Conservation (phyloP, 768 basidiomycete genomes). For the Nidularia sp. region DNA sequence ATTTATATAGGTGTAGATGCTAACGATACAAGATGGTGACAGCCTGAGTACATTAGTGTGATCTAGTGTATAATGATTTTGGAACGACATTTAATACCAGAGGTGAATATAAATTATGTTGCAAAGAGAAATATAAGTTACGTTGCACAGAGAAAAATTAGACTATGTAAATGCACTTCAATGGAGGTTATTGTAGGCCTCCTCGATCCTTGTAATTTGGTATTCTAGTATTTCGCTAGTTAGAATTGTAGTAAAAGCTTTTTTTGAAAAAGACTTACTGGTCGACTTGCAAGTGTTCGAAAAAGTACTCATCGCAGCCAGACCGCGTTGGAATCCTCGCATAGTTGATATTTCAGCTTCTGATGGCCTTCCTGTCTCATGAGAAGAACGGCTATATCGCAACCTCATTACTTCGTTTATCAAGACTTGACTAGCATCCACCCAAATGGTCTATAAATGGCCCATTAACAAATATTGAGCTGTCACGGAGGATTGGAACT, state of each 20-base stretch:
- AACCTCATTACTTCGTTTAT: constrained; percentile 11
- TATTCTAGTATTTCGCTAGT: not conserved
- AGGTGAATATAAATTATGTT: too few relatives aligned
- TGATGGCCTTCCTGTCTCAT: not conserved
- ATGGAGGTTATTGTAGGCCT: not conserved
- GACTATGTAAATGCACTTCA: not conserved
- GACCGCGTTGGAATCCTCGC: not conserved
- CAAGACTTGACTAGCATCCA: constrained; percentile 18
- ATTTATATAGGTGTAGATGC: too few relatives aligned
- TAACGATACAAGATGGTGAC: too few relatives aligned
- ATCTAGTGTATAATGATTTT: too few relatives aligned
- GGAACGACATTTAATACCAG: too few relatives aligned
- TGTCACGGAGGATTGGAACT: constrained; percentile 3
- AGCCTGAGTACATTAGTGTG: too few relatives aligned
- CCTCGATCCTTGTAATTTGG: not conserved
- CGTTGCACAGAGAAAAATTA: too few relatives aligned
- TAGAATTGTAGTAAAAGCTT: not conserved
- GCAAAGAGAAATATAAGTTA: too few relatives aligned
- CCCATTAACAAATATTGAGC: not conserved
- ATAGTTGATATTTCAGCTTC: not conserved
- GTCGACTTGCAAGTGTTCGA: not conserved
- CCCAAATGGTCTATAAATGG: constrained; percentile 14
- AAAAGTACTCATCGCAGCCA: not conserved
- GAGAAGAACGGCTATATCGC: not conserved
- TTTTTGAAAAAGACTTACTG: not conserved